Evolutionary conservation across 345 rosid species (phyloP).

Genomic region (Gossypium raimondii): DNA sequence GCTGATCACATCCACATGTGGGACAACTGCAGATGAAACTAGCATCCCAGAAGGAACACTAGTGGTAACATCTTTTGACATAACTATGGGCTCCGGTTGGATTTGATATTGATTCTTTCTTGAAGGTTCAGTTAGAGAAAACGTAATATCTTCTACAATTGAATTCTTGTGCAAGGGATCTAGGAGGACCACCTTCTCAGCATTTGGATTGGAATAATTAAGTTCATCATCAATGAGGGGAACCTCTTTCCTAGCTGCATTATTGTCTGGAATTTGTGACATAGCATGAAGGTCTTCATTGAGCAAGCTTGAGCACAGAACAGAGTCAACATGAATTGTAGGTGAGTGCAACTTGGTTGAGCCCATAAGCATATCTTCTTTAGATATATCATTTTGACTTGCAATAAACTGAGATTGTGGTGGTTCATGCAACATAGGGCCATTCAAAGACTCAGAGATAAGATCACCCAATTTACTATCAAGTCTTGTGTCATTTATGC

Average conservation of each 20-base stretch:
- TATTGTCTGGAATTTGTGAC: slow-evolving; percentile 11
- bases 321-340: slow-evolving; percentile 15
- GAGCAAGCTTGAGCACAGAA: slow-evolving; percentile 17
- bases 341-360: slow-evolving; percentile 1
- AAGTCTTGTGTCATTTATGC: slow-evolving; percentile 6
- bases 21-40: slow-evolving; percentile 26
- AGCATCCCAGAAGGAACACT: slow-evolving; percentile 20
- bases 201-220: slow-evolving; percentile 22
- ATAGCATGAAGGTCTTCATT: slow-evolving; percentile 9
- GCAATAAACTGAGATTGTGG: slow-evolving; percentile 21
- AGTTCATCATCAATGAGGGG: slow-evolving; percentile 23
- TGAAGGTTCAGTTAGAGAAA: slow-evolving; percentile 22
- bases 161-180: slow-evolving; percentile 22
- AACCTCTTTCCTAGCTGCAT: slow-evolving; percentile 17
- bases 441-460: slow-evolving; percentile 27
- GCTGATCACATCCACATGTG: slow-evolving; percentile 23
- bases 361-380: slow-evolving; percentile 4
- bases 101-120: slow-evolving; percentile 25
- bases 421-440: slow-evolving; percentile 20
- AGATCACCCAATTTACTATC: slow-evolving; percentile 27
- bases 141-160: slow-evolving; percentile 20
- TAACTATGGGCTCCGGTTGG: slow-evolving; percentile 20
- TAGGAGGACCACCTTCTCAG: slow-evolving; percentile 21
- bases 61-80: slow-evolving; percentile 16
- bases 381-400: slow-evolving; percentile 23